Conservation (phyloP, 208 protist genomes). For the Wallacemonas sp. region DNA sequence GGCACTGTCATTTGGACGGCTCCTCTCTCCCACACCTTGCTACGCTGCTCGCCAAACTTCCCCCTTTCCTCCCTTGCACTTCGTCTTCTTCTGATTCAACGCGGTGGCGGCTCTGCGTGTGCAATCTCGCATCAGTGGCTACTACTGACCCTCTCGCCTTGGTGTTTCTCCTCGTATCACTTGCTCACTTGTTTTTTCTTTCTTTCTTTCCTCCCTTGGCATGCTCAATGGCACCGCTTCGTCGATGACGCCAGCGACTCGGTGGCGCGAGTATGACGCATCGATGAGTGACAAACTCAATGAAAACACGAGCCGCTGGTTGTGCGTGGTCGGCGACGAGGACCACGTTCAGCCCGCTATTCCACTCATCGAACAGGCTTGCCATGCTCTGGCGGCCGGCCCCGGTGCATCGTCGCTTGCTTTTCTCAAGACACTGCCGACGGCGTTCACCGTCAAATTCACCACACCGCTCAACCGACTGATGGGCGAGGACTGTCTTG, state of each 20-base stretch:
- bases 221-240: not conserved
- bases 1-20: too few relatives aligned
- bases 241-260: not conserved
- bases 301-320: conserved; percentile 3
- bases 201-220: conserved; percentile 6
- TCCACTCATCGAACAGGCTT: conserved; percentile 9
- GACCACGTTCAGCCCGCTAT: not conserved
- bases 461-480: conserved; percentile 6
- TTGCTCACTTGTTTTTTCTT: not conserved
- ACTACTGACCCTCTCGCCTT: not conserved
- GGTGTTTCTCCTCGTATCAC: not conserved
- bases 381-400: not conserved
- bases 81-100: too few relatives aligned
- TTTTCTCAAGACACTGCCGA: not conserved
- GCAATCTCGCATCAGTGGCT: not conserved
- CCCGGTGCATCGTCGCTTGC: not conserved
- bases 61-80: too few relatives aligned
- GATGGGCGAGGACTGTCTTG: conserved; percentile 30
- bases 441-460: conserved; percentile 15
- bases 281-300: conserved; percentile 17
- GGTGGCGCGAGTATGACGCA: conserved; percentile 15
- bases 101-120: too few relatives aligned
- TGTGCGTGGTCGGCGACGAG: conserved; percentile 16
- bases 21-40: too few relatives aligned
- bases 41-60: too few relatives aligned